phyloP scores from a whole-genome alignment of 2,329 filamentous ascomycete genomes.

The Colletotrichum cordylinicola region DNA sequence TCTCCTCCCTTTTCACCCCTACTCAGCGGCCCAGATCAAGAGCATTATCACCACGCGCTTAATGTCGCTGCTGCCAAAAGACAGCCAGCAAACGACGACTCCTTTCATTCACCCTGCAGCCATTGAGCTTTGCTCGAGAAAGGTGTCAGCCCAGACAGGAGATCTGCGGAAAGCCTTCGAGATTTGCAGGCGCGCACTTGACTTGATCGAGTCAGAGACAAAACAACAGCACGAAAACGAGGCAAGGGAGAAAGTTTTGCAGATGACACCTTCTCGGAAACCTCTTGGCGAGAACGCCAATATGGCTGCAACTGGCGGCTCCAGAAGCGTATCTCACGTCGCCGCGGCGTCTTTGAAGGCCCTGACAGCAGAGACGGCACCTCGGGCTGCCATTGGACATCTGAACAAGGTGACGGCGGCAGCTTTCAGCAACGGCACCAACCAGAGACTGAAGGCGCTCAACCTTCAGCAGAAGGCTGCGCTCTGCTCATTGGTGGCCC shows the following conservation, averaged over 20 bases:
- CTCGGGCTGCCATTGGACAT: conserved; percentile 87
- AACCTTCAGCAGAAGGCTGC: conserved; percentile 98
- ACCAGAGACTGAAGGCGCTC: conserved; percentile 82
- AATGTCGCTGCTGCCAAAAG: conserved; percentile 70
- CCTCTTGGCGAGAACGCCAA: conserved; percentile 85
- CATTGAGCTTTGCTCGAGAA: conserved; percentile 92
- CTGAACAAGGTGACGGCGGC: conserved; percentile 90
- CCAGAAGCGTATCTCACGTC: conserved; percentile 51
- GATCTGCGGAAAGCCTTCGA: conserved; percentile 96
- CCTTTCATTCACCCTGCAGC: conserved; percentile 95
- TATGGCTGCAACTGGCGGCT: conserved; percentile 52
- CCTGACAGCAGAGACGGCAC: conserved; percentile 79
- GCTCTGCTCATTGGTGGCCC: conserved; percentile 83
- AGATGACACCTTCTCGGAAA: conserved; percentile 73
- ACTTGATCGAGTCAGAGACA: conserved; percentile 87
- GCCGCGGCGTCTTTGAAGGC: conserved; percentile 60
- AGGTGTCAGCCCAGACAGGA: conserved; percentile 91
- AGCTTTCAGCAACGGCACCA: conserved; percentile 88
- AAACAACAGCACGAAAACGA: conserved; percentile 73
- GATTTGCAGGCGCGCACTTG: conserved; percentile 87
- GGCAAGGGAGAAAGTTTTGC: conserved; percentile 59
- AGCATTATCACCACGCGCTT: conserved; percentile 86
- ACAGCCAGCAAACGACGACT: conserved; percentile 60
- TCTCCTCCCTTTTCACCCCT: conserved; percentile 90
- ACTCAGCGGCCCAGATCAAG: conserved; percentile 86